Evolutionary conservation across 2,329 filamentous ascomycete genomes (phyloP).

Genomic region (Penicillium sp.): DNA sequence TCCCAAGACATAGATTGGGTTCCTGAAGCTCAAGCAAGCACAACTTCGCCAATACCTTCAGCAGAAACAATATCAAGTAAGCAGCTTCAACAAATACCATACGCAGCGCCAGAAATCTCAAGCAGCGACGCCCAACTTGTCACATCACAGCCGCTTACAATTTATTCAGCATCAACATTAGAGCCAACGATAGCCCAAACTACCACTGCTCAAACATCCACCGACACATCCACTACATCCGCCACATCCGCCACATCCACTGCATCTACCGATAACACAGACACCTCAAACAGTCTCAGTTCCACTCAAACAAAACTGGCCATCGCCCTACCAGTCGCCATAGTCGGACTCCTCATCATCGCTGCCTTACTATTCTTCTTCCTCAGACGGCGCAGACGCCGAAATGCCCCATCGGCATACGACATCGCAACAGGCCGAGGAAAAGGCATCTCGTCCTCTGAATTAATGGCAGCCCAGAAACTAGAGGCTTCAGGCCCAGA

Average conservation of each 20-base stretch:
- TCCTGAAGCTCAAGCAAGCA: too few relatives aligned
- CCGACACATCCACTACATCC: too few relatives aligned
- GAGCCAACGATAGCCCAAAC: neutral
- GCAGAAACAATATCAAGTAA: neutral
- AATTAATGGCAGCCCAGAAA: conserved; percentile 13
- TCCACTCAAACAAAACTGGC: conserved; percentile 33
- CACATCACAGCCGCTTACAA: conserved; percentile 1
- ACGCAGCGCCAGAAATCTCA: neutral
- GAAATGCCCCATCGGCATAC: conserved; percentile 10
- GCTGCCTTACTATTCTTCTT: conserved; percentile 31
- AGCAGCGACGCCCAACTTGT: neutral
- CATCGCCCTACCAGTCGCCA: conserved; percentile 38
- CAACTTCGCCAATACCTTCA: neutral
- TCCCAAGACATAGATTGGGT: too few relatives aligned
- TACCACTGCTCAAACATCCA: too few relatives aligned
- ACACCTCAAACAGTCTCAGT: neutral
- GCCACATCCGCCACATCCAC: too few relatives aligned
- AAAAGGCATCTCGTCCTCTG: conserved; percentile 15
- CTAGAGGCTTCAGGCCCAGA: neutral
- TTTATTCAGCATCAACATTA: neutral
- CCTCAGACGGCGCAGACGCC: conserved; percentile 25
- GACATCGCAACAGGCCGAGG: conserved; percentile 12
- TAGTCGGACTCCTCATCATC: conserved; percentile 33
- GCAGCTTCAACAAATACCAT: neutral
- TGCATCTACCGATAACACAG: neutral